These are phyloP conservation scores for Lentinula detonsa DNA, from an alignment of 768 basidiomycete genomes.

Conservation along the genomic window DNA sequence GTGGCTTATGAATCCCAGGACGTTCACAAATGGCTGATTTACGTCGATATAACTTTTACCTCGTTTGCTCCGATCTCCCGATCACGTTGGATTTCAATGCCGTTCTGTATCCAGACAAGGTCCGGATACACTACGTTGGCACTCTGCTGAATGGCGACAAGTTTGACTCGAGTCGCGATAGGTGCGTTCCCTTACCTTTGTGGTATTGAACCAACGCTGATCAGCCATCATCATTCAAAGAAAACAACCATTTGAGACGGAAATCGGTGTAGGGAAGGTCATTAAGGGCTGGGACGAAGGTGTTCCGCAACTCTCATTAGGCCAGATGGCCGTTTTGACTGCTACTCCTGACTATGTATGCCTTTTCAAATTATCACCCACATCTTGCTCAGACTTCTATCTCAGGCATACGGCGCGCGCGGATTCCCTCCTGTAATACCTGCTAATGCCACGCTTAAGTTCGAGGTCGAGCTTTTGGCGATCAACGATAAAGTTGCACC, in stretches of 20 bases:
- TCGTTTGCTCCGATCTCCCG: background rate
- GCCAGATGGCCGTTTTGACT: slow-evolving; percentile 65
- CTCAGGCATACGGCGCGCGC: slow-evolving; percentile 63
- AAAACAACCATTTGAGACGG: slow-evolving; percentile 52
- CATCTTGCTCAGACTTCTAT: background rate
- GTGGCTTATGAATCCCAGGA: slow-evolving; percentile 19
- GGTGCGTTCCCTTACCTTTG: slow-evolving; percentile 35
- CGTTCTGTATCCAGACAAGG: slow-evolving; percentile 42
- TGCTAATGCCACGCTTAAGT: slow-evolving; percentile 63
- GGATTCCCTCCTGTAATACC: slow-evolving; percentile 83
- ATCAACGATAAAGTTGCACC: slow-evolving; percentile 25
- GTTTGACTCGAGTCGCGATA: slow-evolving; percentile 78
- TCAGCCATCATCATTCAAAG: slow-evolving; percentile 25
- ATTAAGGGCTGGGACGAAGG: slow-evolving; percentile 93
- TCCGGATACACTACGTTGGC: slow-evolving; percentile 78
- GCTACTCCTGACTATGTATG: slow-evolving; percentile 79
- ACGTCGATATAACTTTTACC: background rate
- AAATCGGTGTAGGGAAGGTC: slow-evolving; percentile 77
- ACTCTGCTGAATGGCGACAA: slow-evolving; percentile 54
- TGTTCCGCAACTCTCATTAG: slow-evolving; percentile 74
- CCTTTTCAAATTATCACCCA: slow-evolving; percentile 7
- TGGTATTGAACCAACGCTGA: background rate
- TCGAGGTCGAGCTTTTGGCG: slow-evolving; percentile 79
- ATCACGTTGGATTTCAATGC: background rate
- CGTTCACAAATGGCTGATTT: no score